Base-by-base conservation (phyloP, 2,329 filamentous ascomycete species). In the Phaeosphaeriaceae sp. region DNA sequence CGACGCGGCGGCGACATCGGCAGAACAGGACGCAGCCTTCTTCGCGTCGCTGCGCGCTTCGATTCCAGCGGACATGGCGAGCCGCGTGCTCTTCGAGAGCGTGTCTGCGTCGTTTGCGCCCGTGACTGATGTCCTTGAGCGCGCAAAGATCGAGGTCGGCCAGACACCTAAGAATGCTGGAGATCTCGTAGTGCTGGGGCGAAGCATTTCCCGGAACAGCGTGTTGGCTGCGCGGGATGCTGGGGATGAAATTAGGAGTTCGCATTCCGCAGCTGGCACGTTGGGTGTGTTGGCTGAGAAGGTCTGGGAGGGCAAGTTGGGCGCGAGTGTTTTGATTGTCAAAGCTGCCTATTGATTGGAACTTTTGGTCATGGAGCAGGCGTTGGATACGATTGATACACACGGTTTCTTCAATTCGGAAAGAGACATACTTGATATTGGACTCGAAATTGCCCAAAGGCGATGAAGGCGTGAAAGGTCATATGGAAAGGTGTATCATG, bases 151-250 rank as follows among this genome's bases (percentile, higher is more conserved):
- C 25, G 87, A 89, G 52, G 82, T 92, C 1, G 86, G 85, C 0
- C 84, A 86, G 58, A 83, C 84, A 19, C 81, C 84, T 0, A 84
- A 82, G 69, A 92, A 91, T 65, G 87, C 88, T 0, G 90, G 90
- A 1, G 90, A 92, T 70, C 79, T 93, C 21, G 81, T 93, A 17
- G 82, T 93, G 1, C 78, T 92, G 13, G 90, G 90, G 0, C 81
- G 89, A 36, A 78, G 78, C 44, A 65, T 73, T 36, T 60, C 58
- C 0, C 57, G 69, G 51, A 78, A 65, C 20, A 27, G 58, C 3
- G 58, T 49, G 13, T 31, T 42, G 74, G 80, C 60, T 56, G 20
- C 36, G 44, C 65, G 20, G 36, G 47, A 66, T 59, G 53, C 83
- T 81, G 44, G 52, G 81, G 84, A 60, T 71, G 78, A 22, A 78